phyloP scores from a whole-genome alignment of 2,329 filamentous ascomycete genomes.

The Thyridium curvatum region DNA sequence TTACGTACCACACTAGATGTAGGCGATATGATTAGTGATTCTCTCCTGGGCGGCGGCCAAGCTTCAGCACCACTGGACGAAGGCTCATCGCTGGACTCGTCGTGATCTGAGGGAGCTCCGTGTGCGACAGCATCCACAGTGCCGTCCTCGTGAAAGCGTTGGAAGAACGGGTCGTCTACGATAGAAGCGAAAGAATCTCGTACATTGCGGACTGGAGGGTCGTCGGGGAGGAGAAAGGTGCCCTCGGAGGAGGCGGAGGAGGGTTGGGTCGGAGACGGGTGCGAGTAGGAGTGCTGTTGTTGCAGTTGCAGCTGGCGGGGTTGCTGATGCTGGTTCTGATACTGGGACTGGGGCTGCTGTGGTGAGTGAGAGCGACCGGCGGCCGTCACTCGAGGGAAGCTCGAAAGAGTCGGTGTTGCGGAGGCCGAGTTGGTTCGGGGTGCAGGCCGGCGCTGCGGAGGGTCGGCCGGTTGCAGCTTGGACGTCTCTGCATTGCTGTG shows the following conservation, averaged over 20 bases:
- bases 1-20: no score
- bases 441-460: no score
- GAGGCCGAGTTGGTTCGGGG: no score
- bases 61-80: constrained; percentile 17
- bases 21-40: constrained; percentile 30
- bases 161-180: constrained; percentile 50
- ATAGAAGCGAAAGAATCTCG: constrained; percentile 47
- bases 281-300: not conserved
- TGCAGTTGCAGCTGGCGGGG: not conserved
- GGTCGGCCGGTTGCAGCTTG: no score
- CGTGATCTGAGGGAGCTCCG: constrained; percentile 4
- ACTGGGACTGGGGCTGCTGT: not conserved
- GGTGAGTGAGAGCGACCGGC: no score
- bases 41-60: constrained; percentile 41
- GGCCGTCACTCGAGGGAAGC: no score
- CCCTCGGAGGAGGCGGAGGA: constrained; percentile 12
- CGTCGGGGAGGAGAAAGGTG: constrained; percentile 16
- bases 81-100: constrained; percentile 30
- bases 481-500: no score
- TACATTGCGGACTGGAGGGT: constrained; percentile 16
- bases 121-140: no score
- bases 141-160: constrained; percentile 33
- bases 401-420: no score
- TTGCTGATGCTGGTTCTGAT: not conserved
- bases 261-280: not conserved